Base-by-base conservation (phyloP, 345 rosid genomes). In the Arabis hirsuta region DNA sequence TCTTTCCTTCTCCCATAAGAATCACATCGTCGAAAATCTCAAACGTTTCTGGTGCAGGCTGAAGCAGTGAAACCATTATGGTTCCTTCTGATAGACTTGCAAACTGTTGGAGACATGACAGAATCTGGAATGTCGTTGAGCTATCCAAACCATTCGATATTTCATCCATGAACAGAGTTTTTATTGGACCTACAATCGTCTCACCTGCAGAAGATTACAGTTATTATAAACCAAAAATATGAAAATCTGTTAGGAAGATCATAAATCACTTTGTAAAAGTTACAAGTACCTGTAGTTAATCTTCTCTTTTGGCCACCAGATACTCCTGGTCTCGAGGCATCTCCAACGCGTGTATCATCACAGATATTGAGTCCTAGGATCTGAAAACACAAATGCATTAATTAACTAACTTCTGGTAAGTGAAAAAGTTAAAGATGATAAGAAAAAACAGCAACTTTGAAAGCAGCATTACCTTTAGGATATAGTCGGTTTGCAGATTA, bases 81-180 rank as follows among this genome's bases (percentile, higher is more conserved):
- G 98, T 90, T 50, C 90, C 96, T 51, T 78, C 80, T 61, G 87
- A 84, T 14, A 86, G 83, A 71, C 79, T 87, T 41, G 81, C 71
- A 31, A 84, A 78, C 57, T 92, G 89, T 46, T 86, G 80, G 20
- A 89, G 77, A 43, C 90, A 88, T 52, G 89, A 86, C 38, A 92
- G 82, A n/a, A 88, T 92, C 67, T 92, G 95, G 68, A 78, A 92
- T 6, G 94, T 84, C 0, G 96, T 92, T 48, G 98, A 89, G 50
- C 89, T 86, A 67, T 92, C 98, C 62, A 92, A 81, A 26, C 98
- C 96, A 22, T 92, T 89, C 1, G 92, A 85, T 73, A 92, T 90
- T 72, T 90, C 96, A 54, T 92, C 98, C 98, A 92, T 90, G 80
- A 92, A 88, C 7, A 90, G 81, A 55, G 89, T 90, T 70, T 82